Percentiles rank a stretch among this genome's conserved stretches.
Conservation (phyloP, 495 filamentous ascomycete species). For the Pyrenula massariospora region DNA sequence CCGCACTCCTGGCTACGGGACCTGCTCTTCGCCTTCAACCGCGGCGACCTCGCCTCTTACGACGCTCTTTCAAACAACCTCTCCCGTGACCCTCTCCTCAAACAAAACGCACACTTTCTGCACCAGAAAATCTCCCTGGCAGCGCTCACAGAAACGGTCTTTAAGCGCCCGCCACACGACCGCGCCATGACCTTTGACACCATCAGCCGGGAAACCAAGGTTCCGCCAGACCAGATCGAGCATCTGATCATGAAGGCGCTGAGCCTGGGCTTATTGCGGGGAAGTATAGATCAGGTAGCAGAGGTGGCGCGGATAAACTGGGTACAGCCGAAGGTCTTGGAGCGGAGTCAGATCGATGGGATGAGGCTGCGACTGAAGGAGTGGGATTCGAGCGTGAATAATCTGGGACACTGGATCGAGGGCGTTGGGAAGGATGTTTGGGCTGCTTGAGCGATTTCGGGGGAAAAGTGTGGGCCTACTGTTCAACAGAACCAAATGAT, state of each 20-base stretch:
- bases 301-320: slow-evolving; percentile 91
- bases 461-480: no score
- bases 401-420: slow-evolving; percentile 92
- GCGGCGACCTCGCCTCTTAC: slow-evolving; percentile 81
- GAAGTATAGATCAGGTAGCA: slow-evolving; percentile 93
- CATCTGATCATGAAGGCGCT: slow-evolving; percentile 98
- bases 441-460: slow-evolving; percentile 47
- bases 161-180: slow-evolving; percentile 89
- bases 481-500: no score
- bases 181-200: slow-evolving; percentile 82
- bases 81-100: slow-evolving; percentile 62
- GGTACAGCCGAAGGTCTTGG: slow-evolving; percentile 96
- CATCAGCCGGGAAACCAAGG: slow-evolving; percentile 86
- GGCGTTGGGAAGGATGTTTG: slow-evolving; percentile 78
- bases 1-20: slow-evolving; percentile 75
- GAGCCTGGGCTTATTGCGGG: slow-evolving; percentile 77
- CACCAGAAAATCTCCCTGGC: slow-evolving; percentile 96
- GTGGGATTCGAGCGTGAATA: slow-evolving; percentile 92
- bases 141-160: slow-evolving; percentile 91
- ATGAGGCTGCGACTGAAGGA: slow-evolving; percentile 82
- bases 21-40: slow-evolving; percentile 94
- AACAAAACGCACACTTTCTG: slow-evolving; percentile 68
- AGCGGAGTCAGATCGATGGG: slow-evolving; percentile 89
- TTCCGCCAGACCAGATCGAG: slow-evolving; percentile 82
- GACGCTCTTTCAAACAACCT: slow-evolving; percentile 70